These are phyloP conservation scores for Amphirosellinia nigrospora DNA, from an alignment of 495 filamentous ascomycete species.

Conservation along the genomic window DNA sequence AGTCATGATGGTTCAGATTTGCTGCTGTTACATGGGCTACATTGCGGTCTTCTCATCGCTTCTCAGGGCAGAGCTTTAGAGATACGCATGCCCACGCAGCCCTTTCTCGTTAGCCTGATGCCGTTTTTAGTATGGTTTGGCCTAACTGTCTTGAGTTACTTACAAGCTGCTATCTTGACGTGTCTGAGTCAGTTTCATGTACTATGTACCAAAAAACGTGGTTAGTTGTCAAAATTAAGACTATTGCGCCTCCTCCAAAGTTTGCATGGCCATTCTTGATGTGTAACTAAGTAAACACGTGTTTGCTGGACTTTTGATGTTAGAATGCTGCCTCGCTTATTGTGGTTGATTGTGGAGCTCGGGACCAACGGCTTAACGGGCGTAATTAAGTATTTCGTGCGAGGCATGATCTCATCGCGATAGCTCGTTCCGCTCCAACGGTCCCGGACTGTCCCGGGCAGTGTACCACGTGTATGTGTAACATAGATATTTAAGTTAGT, in stretches of 20 bases:
- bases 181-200: not conserved
- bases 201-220: not conserved
- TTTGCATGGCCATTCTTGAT: not conserved
- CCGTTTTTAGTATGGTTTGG: not conserved
- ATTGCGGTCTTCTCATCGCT: not conserved
- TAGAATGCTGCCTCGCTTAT: not conserved
- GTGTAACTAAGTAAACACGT: slow-evolving; percentile 1
- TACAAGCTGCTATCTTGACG: not conserved
- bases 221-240: not conserved
- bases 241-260: not conserved
- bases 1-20: slow-evolving; percentile 39
- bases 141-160: not conserved
- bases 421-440: not conserved
- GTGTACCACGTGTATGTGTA: too few relatives aligned
- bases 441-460: not conserved
- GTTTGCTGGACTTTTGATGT: not conserved
- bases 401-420: not conserved
- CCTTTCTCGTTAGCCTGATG: not conserved
- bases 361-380: not conserved
- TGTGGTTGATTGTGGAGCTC: not conserved
- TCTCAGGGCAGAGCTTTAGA: too few relatives aligned
- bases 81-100: too few relatives aligned
- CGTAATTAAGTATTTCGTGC: not conserved
- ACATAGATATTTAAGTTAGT: not conserved
- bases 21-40: not conserved